Percentiles rank a stretch among this genome's conserved stretches.
Conservation (phyloP, 306 rosid genomes). For the Cajanus cajan region DNA sequence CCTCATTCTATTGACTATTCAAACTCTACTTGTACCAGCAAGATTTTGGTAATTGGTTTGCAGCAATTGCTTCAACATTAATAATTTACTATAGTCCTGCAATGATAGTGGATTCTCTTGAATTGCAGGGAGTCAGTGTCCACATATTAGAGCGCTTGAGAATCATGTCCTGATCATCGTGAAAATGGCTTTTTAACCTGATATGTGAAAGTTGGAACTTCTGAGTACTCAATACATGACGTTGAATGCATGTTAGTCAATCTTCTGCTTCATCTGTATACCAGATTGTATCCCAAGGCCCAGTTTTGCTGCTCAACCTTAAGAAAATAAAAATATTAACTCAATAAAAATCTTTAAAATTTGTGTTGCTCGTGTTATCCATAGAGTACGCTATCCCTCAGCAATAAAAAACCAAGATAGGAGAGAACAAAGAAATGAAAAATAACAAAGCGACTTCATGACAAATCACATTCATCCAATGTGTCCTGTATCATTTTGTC, state of each 20-base stretch:
- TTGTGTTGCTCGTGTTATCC: neutral
- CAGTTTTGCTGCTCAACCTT: constrained; percentile 77
- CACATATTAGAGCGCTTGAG: constrained; percentile 14
- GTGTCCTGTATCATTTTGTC: neutral
- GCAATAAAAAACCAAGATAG: neutral
- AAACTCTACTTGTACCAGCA: neutral
- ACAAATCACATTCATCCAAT: neutral
- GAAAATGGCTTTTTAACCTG: constrained; percentile 7
- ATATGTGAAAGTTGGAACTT: constrained; percentile 3
- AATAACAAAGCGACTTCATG: neutral
- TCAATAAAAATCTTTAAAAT: constrained; percentile 1
- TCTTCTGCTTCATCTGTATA: constrained; percentile 46
- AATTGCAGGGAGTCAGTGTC: neutral
- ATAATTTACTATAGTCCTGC: neutral
- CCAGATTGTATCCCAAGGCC: constrained; percentile 84
- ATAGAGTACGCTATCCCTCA: neutral
- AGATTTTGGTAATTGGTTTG: constrained; percentile 13
- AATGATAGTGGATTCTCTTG: neutral
- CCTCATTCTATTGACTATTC: constrained; percentile 13
- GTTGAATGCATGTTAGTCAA: constrained; percentile 30
- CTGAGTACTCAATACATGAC: neutral
- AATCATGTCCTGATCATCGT: constrained; percentile 10
- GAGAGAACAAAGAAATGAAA: neutral
- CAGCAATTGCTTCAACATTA: constrained; percentile 14
- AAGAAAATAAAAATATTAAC: constrained; percentile 3